A percentile compares a stretch with the other conserved stretches of the same genome.
Evolutionary conservation across 805 yeast species (phyloP).

Genomic region (Phaffomyces opuntiae): DNA sequence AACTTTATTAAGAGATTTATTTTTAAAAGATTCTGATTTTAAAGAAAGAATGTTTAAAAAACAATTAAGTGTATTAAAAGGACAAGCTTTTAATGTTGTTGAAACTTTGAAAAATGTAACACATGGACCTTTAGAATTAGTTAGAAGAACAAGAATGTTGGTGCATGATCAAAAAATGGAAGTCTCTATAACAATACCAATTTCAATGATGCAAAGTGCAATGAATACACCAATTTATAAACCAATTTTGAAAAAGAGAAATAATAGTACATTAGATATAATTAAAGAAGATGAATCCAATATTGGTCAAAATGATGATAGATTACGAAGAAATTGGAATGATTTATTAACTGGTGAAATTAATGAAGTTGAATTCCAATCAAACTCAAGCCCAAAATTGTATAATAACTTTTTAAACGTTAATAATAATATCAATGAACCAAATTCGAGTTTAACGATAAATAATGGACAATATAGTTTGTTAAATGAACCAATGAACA

Average conservation of each 20-base stretch:
- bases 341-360: conserved; percentile 25
- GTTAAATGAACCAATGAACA: no score
- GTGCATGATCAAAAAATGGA: conserved; percentile 58
- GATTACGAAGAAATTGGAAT: conserved; percentile 26
- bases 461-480: no score
- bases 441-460: no score
- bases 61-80: conserved; percentile 66
- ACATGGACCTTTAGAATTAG: conserved; percentile 64
- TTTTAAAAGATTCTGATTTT: conserved; percentile 53
- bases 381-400: neutral
- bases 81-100: conserved; percentile 71
- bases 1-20: conserved; percentile 37
- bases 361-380: conserved; percentile 20
- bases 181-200: conserved; percentile 40
- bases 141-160: conserved; percentile 47
- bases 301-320: neutral
- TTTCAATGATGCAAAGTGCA: conserved; percentile 33
- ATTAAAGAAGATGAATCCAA: neutral
- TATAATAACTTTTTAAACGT: no score
- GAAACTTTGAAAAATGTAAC: conserved; percentile 50
- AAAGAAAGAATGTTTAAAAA: conserved; percentile 58
- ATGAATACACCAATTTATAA: conserved; percentile 32
- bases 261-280: neutral
- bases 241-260: neutral
- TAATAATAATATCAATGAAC: no score